Evolutionary conservation across 352 stramenopile species (phyloP).

Genomic region (Globisporangium canariense): DNA sequence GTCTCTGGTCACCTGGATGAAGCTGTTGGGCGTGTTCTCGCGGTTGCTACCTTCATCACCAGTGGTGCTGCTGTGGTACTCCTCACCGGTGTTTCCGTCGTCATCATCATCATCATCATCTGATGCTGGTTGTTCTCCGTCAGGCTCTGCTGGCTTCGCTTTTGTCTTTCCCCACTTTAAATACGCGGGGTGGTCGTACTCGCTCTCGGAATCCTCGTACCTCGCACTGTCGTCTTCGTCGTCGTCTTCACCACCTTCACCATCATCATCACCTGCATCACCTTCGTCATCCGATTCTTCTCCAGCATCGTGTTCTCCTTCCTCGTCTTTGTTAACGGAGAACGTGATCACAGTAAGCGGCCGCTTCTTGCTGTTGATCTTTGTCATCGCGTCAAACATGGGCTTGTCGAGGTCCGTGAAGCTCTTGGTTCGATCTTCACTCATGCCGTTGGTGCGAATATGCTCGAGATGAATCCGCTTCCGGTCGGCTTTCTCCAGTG

Average conservation of each 20-base stretch:
- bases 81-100: not conserved
- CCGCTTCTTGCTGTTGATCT: conserved; percentile 7
- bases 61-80: not conserved
- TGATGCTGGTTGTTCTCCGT: not conserved
- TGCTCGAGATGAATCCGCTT: conserved; percentile 6
- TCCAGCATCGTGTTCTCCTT: not conserved
- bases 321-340: not conserved
- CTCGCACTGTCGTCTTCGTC: not conserved
- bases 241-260: not conserved
- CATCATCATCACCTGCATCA: not conserved
- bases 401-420: conserved; percentile 10
- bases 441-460: not conserved
- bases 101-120: not conserved
- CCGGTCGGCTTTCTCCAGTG: not conserved
- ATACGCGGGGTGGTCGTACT: not conserved
- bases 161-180: not conserved
- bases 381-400: conserved; percentile 1
- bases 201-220: not conserved
- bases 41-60: not conserved
- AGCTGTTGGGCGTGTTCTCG: not conserved
- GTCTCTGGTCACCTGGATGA: not conserved
- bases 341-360: not conserved
- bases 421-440: conserved; percentile 7
- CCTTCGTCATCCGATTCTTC: not conserved
- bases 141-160: not conserved